Base-by-base conservation (phyloP, 2,329 filamentous ascomycete genomes). In the Colletotrichum coccodes region DNA sequence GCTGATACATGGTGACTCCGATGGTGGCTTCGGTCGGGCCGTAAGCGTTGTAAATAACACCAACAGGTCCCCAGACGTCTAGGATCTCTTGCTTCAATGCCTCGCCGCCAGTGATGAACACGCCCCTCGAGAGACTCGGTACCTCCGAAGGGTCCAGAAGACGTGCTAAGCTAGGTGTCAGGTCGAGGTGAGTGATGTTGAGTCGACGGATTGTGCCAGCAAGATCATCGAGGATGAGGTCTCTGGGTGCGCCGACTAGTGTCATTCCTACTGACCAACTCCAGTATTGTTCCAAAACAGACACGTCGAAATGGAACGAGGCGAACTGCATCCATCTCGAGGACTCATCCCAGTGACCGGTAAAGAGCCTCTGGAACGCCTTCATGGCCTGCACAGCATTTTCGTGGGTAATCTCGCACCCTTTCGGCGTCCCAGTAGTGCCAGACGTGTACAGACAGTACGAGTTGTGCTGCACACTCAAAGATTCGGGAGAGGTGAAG, bases 11-110 rank as follows among this genome's bases (percentile, higher is more conserved):
- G 0, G 95, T 97, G 40, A 95, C 92, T 6, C 95, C 95, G 71
- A 98, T 98, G 0, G 95, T 98, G 0, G 94, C 92, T 78, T 98
- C 95, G 0, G 95, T 98, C 1, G 95, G 95, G 0, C 95, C 95
- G 72, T 97, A 94, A 3, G 94, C 94, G 74, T 98, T 98, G 82
- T 97, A 95, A 16, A 98, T 94, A 49, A 94, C 94, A 1, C 86
- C 86, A 64, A 91, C 87, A 1, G 91, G 86, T 0, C 95, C 95
- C 95, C 95, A 98, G 0, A 85, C 87, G 73, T 97, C 92, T 2
- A 98, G 83, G 54, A 97, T 97, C 71, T 97, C 95, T 75, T 96
- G 93, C 73, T 94, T 95, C 21, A 98, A 82, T 59, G 93, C 90
- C 77, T 98, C 95, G 3, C 95, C 95, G 8, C 95, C 95, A 0